Conservation (phyloP, 2,329 filamentous ascomycete species). For the Fusarium sp. region DNA sequence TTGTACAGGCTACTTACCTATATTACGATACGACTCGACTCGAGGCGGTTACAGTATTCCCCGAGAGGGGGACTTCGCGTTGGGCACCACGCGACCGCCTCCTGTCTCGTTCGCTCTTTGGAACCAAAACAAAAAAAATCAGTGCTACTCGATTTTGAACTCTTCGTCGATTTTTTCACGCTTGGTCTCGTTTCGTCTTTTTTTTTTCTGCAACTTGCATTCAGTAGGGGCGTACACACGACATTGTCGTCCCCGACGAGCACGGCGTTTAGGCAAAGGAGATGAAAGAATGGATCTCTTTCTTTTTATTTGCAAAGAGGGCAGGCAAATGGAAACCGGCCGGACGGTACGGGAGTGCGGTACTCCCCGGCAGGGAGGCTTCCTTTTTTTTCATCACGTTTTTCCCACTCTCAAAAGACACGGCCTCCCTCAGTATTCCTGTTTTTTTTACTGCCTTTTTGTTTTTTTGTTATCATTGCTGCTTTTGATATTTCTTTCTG, state of each 20-base stretch:
- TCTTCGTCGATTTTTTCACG: conserved; percentile 35
- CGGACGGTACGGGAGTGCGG: conserved; percentile 32
- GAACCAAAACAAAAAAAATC: conserved; percentile 30
- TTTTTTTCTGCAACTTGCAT: conserved; percentile 37
- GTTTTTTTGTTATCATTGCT: neutral
- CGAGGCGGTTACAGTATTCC: conserved; percentile 26
- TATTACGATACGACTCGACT: conserved; percentile 43
- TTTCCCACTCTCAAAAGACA: conserved; percentile 21
- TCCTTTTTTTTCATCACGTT: conserved; percentile 19
- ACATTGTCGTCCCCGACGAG: conserved; percentile 41
- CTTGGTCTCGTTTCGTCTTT: conserved; percentile 9
- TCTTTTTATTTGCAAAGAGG: conserved; percentile 27
- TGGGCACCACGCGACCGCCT: conserved; percentile 20
- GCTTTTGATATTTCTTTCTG: conserved; percentile 14
- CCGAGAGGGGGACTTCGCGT: conserved; percentile 19
- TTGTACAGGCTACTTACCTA: conserved; percentile 44
- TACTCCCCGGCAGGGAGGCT: conserved; percentile 22
- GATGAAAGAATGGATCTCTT: conserved; percentile 30
- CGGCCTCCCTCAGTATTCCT: conserved; percentile 33
- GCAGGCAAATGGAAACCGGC: conserved; percentile 26
- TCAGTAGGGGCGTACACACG: conserved; percentile 38
- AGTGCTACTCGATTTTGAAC: conserved; percentile 32
- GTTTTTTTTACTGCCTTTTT: conserved; percentile 22
- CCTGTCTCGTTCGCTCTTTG: conserved; percentile 15
- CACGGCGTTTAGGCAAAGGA: conserved; percentile 50